These are phyloP conservation scores for Globisporangium nunn DNA, from an alignment of 352 stramenopile species.

Conservation along the genomic window DNA sequence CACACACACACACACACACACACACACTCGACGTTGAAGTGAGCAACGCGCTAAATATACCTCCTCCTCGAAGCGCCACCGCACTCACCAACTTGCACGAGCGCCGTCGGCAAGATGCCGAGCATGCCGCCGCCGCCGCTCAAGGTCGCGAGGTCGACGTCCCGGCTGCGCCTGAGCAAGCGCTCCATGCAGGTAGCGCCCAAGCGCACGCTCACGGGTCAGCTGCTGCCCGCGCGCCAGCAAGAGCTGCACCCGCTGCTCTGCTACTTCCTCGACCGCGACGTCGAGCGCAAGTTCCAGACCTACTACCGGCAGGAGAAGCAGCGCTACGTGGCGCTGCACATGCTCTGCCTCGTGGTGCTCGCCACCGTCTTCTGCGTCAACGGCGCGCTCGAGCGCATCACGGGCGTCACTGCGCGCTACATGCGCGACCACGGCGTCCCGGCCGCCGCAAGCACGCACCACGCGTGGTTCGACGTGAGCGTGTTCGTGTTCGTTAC, in stretches of 20 bases:
- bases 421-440: slow-evolving; percentile 11
- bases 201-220: slow-evolving; percentile 17
- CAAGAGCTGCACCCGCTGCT: slow-evolving; percentile 35
- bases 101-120: neutral
- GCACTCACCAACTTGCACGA: neutral
- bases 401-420: slow-evolving; percentile 11
- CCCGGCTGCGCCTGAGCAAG: slow-evolving; percentile 10
- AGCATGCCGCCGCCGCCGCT: neutral
- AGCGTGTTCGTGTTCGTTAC: slow-evolving; percentile 18
- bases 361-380: slow-evolving; percentile 20
- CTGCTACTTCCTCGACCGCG: slow-evolving; percentile 43
- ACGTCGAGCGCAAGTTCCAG: slow-evolving; percentile 59
- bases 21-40: too few species aligned
- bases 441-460: slow-evolving; percentile 1
- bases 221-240: slow-evolving; percentile 22
- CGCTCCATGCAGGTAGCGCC: slow-evolving; percentile 25
- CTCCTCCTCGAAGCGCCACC: too few species aligned
- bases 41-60: too few species aligned
- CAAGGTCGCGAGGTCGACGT: slow-evolving; percentile 6
- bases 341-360: slow-evolving; percentile 27
- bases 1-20: too few species aligned
- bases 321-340: slow-evolving; percentile 19
- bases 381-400: slow-evolving; percentile 13
- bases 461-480: slow-evolving; percentile 17
- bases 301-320: slow-evolving; percentile 42